Conservation (phyloP, 495 filamentous ascomycete species). For the Neurospora sp. region DNA sequence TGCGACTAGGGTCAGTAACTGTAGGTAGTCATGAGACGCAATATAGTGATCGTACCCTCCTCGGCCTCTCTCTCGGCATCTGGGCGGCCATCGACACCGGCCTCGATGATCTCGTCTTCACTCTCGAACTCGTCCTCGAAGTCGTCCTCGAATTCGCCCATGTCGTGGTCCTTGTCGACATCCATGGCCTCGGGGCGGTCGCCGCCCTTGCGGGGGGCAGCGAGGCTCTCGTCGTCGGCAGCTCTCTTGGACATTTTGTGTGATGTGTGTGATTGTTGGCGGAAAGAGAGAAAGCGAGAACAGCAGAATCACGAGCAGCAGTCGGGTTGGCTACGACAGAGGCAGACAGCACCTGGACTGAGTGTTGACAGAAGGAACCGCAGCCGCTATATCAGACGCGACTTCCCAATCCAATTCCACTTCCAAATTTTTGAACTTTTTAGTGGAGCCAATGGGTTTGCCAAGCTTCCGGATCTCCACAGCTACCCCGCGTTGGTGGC, state of each 20-base stretch:
- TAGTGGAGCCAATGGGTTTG: conserved; percentile 9
- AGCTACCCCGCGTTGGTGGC: not conserved
- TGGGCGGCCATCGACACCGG: conserved; percentile 83
- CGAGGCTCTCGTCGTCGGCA: conserved; percentile 44
- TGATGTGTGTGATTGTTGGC: not conserved
- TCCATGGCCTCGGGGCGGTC: conserved; percentile 50
- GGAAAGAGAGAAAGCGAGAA: not conserved
- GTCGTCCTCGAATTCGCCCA: conserved; percentile 89
- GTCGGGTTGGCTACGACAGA: not conserved
- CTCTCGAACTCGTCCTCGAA: conserved; percentile 96
- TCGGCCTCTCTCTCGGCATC: conserved; percentile 89
- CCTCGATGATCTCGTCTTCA: conserved; percentile 91
- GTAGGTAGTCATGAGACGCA: not conserved
- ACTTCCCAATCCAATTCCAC: not conserved
- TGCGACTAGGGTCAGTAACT: conserved; percentile 9
- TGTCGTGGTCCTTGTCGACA: conserved; percentile 50
- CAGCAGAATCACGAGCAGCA: not conserved
- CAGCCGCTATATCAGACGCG: not conserved
- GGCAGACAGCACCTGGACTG: not conserved
- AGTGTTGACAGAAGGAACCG: not conserved
- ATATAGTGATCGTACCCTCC: conserved; percentile 30
- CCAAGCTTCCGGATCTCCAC: not conserved
- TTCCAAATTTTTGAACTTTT: conserved; percentile 18
- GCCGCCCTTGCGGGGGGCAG: conserved; percentile 56
- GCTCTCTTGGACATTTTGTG: conserved; percentile 62